Conservation (phyloP, 2,329 filamentous ascomycete genomes). For the Fusarium sp. region DNA sequence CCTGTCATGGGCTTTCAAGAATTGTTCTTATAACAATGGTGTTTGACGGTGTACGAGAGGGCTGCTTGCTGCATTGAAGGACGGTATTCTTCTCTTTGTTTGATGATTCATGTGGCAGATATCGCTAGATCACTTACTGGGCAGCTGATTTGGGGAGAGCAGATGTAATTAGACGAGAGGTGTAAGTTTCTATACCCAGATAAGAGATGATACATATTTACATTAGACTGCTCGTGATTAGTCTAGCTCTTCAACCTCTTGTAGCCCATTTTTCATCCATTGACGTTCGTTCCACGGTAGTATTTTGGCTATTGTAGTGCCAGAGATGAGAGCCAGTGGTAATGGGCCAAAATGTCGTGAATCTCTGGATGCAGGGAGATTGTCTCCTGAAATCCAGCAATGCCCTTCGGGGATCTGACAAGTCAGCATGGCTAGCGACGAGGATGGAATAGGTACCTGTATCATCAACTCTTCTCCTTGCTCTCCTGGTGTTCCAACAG, state of each 20-base stretch:
- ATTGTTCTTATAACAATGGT: slow-evolving; percentile 26
- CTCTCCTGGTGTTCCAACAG: slow-evolving; percentile 68
- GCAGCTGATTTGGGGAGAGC: slow-evolving; percentile 27
- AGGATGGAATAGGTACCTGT: slow-evolving; percentile 59
- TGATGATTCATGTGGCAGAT: slow-evolving; percentile 49
- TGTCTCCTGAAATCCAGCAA: slow-evolving; percentile 91
- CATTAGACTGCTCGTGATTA: slow-evolving; percentile 12
- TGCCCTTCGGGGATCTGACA: slow-evolving; percentile 86
- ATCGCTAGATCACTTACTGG: slow-evolving; percentile 33
- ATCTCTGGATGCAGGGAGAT: slow-evolving; percentile 83
- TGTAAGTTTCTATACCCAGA: slow-evolving; percentile 44
- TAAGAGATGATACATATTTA: slow-evolving; percentile 41
- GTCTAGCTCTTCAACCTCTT: slow-evolving; percentile 42
- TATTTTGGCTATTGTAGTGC: slow-evolving; percentile 78
- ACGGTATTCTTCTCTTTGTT: slow-evolving; percentile 40
- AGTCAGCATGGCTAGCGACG: not conserved
- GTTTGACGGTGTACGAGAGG: slow-evolving; percentile 24
- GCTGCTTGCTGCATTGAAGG: slow-evolving; percentile 14
- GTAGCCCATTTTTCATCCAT: slow-evolving; percentile 59
- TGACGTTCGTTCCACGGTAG: slow-evolving; percentile 61
- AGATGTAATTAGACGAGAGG: slow-evolving; percentile 50
- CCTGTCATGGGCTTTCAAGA: slow-evolving; percentile 26
- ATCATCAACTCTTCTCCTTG: slow-evolving; percentile 64
- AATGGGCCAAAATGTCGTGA: slow-evolving; percentile 87
- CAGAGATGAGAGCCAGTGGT: slow-evolving; percentile 83